Base-by-base conservation (phyloP, 768 basidiomycete genomes). In the Strobilomyces confusus region DNA sequence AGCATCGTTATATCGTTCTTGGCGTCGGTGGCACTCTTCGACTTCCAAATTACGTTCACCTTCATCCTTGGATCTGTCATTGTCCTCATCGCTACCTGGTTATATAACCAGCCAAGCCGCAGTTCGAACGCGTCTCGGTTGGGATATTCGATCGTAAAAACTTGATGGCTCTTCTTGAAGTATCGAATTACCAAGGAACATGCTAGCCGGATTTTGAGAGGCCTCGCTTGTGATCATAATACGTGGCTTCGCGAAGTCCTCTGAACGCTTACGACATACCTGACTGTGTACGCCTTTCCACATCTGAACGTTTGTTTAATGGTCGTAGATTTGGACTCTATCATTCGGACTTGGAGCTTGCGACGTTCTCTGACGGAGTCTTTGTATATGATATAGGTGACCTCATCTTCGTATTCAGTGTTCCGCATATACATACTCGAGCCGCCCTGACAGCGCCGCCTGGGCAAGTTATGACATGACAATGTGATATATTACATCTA, bases 1-100 rank as follows among this genome's bases (percentile, higher is more conserved):
- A 89, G 87, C 71, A 98, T 98, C 69, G 86, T 98, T 65, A 83
- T 98, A 56, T 94, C 93, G 23, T 98, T 97, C 81, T 77, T 94
- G 51, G 93, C 89, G 3, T 93, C 90, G 5, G 87, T 97, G 48
- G 83, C 83, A 20, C 82, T 98, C 34, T 98, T 98, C 79, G 76
- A 89, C 68, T 93, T 95, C 77, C 80, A 80, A 46, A 87, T 98
- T 71, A 89, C 93, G 3, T 76, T 84, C 54, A 84, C 89, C 0
- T 98, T 98, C 68, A 71, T 94, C 58, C 75, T 94, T 40, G 95
- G 95, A 34, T 86, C 90, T 0, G 75, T 79, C 33, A 79, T 91
- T 60, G 95, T 98, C 44, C 81, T 98, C 38, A 78, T 82, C 53
- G 88, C 93, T 14, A 98, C 95, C 2, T 94, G 89, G 84, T 75